These are phyloP conservation scores for Solanum neorickii DNA, from an alignment of 257 asterid species.

Conservation along the genomic window DNA sequence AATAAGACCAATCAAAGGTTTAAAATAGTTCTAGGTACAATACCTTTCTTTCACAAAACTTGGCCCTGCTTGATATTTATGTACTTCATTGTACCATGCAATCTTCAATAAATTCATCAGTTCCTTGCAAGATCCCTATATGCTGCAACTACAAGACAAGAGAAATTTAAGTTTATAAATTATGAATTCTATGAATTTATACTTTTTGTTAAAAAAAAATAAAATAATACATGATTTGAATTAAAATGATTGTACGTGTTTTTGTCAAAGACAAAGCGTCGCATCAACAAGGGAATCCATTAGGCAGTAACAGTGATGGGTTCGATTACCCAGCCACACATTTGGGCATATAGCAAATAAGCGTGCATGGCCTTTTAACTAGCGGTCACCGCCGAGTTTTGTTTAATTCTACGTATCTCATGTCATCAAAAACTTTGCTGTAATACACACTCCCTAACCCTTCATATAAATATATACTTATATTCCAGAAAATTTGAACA, in stretches of 20 bases:
- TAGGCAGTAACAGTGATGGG: not conserved
- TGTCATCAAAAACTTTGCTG: not conserved
- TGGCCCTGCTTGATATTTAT: not conserved
- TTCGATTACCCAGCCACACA: not conserved
- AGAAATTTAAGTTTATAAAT: too few relatives aligned
- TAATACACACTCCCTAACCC: not conserved
- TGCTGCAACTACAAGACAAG: not conserved
- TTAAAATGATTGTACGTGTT: not conserved
- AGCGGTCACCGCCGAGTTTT: not conserved
- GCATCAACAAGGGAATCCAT: not conserved
- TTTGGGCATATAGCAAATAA: not conserved
- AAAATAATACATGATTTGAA: not conserved
- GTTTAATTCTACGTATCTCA: not conserved
- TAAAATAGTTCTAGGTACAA: not conserved
- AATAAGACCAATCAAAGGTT: not conserved
- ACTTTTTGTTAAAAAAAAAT: accelerated
- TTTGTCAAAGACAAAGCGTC: not conserved
- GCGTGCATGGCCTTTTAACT: not conserved
- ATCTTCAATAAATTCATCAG: not conserved
- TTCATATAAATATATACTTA: not conserved
- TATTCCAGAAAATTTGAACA: not conserved
- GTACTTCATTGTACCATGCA: not conserved
- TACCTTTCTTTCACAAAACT: not conserved
- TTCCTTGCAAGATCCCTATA: not conserved
- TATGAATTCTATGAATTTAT: too few relatives aligned